phyloP scores from a whole-genome alignment of 768 basidiomycete species.

The Boletus pseudopeckii region DNA sequence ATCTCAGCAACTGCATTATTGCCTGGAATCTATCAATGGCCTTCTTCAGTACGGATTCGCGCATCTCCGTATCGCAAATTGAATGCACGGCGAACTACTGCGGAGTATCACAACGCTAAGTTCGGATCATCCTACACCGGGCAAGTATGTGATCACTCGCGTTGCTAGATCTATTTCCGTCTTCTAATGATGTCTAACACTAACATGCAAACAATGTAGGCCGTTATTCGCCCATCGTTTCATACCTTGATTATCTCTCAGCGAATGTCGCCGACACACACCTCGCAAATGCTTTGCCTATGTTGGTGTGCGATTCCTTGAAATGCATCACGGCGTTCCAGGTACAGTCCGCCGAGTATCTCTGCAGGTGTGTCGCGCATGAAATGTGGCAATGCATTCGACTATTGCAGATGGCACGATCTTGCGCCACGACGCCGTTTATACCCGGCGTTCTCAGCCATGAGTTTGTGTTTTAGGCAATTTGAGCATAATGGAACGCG shows the following conservation, averaged over 20 bases:
- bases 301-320: neutral
- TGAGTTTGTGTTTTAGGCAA: neutral
- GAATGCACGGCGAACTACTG: neutral
- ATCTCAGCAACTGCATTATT: neutral
- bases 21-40: neutral
- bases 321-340: neutral
- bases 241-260: neutral
- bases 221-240: neutral
- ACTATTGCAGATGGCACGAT: neutral
- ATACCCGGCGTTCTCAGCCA: neutral
- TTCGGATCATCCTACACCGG: neutral
- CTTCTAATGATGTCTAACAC: neutral
- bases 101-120: neutral
- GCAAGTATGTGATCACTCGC: neutral
- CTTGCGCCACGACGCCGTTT: neutral
- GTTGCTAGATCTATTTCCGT: neutral
- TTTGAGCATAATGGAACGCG: neutral
- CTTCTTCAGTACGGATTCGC: neutral
- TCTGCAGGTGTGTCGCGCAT: neutral
- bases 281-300: neutral
- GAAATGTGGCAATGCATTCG: neutral
- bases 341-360: neutral
- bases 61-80: neutral
- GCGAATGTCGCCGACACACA: neutral
- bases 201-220: neutral